Evolutionary conservation across 345 rosid species (phyloP), one percentile per base, ranked within the genome.

Genomic region (Mercurialis annua): DNA sequence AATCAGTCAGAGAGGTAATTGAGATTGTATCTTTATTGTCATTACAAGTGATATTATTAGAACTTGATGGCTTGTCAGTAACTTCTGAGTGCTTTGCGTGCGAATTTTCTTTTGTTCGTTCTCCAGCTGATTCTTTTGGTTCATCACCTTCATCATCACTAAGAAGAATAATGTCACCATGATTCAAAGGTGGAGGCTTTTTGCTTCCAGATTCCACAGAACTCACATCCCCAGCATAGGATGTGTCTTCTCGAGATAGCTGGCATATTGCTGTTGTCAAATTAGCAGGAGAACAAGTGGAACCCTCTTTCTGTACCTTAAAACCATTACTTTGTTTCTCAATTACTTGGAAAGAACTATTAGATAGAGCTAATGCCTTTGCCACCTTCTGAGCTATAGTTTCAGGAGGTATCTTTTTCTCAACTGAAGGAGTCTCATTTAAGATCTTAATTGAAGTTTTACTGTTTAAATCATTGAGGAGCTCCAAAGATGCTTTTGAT

Each of bases 141-240:
- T 75, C 88, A 57, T 80, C 79, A 59, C 74, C 87, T 74, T 95
- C 96, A 68, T 95, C 99, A 66, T 90, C 96, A 58, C 96, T 93
- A 55, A 88, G 87, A 66, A 82, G 76, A 70, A 95, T 87, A 66
- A 88, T 68, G 71, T 80, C 71, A 67, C 77, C 76, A 27, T 77
- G 74, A 63, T 47, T 70, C 48, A 68, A 71, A 68, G 46, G 72
- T 44, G 79, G 71, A 64, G 73, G 56, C 59, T 78, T 84, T 73
- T 76, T 72, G 56, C 66, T 73, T 74, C 70, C 78, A 67, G 58
- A 52, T 38, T 77, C 69, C 58, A 54, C 73, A 5, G 73, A 68
- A 68, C 71, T 65, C 34, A 46, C 21, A 48, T 62, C 74, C 56
- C 57, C 66, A 42, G 61, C 43, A 78, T 66, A 66, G 21, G 77